Evolutionary conservation across 768 basidiomycete genomes (phyloP), one percentile per base, ranked within the genome.

Genomic region (Psilocybe tampanensis): DNA sequence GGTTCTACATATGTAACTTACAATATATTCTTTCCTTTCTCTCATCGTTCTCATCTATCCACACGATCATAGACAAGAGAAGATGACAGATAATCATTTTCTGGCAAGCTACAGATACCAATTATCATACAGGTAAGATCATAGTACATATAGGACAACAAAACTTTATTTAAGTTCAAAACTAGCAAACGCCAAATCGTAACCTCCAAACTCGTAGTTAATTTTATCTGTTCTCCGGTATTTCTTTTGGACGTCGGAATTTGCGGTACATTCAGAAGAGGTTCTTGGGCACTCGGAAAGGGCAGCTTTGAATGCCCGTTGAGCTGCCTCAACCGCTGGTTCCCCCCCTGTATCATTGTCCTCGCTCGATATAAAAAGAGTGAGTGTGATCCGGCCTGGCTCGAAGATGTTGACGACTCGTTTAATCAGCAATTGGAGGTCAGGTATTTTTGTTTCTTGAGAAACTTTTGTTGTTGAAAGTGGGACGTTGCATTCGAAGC

Each of bases 401-500:
- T 91, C 88, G 76, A 99, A 99, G 71, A 99, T 97, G 63, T 80
- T 76, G 26, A 98, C 92, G 26, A 99, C 95, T 55, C 92, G 89
- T 60, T 86, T 86, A 55, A 98, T 83, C 55, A 98, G 85, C 17
- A 87, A 86, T 64, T 84, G 78, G 44, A 98, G 76, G 71, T 93
- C 88, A 23, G 93, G 94, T 41, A 91, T 82, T 22, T 67, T 70
- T 48, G 70, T 63, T 34, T 69, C 67, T 45, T 66, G 54, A 59
- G 63, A 47, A 70, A 59, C 39, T 64, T 58, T 53, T 54, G 74
- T 74, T 15, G 76, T 71, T 23, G 72, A 69, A 43, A 89, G 76
- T 3, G 93, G 93, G n/a, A 97, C 86, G 73, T 99, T 99, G 77
- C 94, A 96, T 74, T 99, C 97, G 77, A 99, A 98, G 66, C 91